Percentiles rank a stretch among this genome's conserved stretches.
These are phyloP conservation scores for Cyclocybe aegerita DNA, from an alignment of 768 basidiomycete species.

Conservation along the genomic window DNA sequence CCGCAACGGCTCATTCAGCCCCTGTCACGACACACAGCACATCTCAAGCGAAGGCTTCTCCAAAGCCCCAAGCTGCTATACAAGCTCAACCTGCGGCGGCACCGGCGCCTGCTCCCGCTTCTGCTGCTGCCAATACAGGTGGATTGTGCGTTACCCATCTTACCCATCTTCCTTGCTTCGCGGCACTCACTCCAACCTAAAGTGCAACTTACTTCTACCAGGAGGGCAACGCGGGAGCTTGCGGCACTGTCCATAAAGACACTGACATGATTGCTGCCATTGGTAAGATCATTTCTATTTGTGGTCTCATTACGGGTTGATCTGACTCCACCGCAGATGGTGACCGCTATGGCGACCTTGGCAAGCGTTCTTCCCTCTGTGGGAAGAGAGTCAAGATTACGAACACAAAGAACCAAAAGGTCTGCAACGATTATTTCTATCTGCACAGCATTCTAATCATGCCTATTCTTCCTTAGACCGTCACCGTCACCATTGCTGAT, in stretches of 20 bases:
- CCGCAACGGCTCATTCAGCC: constrained; percentile 12
- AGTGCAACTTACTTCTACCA: constrained; percentile 74
- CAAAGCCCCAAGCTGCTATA: constrained; percentile 11
- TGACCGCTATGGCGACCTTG: constrained; percentile 48
- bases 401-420: constrained; percentile 58
- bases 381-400: constrained; percentile 63
- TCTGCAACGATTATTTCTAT: constrained; percentile 12
- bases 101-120: constrained; percentile 10
- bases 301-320: constrained; percentile 2
- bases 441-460: background rate
- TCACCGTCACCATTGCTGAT: constrained; percentile 70
- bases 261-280: constrained; percentile 60
- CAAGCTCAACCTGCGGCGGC: constrained; percentile 13
- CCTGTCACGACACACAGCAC: too few relatives aligned
- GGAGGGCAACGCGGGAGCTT: constrained; percentile 74
- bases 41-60: too few relatives aligned
- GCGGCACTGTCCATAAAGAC: constrained; percentile 66
- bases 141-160: constrained; percentile 42
- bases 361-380: constrained; percentile 55
- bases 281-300: constrained; percentile 36
- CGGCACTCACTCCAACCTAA: constrained; percentile 8
- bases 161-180: background rate
- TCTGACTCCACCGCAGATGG: constrained; percentile 35
- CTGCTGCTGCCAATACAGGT: constrained; percentile 28
- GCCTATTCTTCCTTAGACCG: constrained; percentile 24